Percentiles rank a stretch among this genome's conserved stretches.
These are phyloP conservation scores for Cercophora samala DNA, from an alignment of 495 filamentous ascomycete species.

Conservation along the genomic window DNA sequence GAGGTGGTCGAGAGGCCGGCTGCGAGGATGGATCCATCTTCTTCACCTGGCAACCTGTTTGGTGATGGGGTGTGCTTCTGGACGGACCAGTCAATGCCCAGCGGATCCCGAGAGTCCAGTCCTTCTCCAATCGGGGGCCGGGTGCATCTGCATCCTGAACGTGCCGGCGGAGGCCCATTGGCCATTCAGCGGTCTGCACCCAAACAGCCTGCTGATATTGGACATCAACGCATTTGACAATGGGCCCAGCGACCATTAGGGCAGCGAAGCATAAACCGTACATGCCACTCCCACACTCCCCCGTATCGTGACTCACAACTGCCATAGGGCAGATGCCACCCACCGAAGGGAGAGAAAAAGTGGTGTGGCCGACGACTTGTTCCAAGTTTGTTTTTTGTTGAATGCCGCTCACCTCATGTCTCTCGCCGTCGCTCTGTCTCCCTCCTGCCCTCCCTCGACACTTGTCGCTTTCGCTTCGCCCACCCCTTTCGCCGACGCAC, in stretches of 20 bases:
- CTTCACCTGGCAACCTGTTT: slow-evolving; percentile 23
- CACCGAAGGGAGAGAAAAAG: slow-evolving; percentile 16
- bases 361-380: neutral
- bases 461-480: slow-evolving; percentile 15
- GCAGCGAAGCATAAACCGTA: slow-evolving; percentile 38
- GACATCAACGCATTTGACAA: slow-evolving; percentile 47
- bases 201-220: slow-evolving; percentile 41
- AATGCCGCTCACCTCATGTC: slow-evolving; percentile 10
- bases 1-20: neutral
- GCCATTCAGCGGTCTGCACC: slow-evolving; percentile 33
- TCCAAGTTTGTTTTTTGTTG: neutral
- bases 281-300: slow-evolving; percentile 27
- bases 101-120: slow-evolving; percentile 6
- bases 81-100: slow-evolving; percentile 8
- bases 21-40: slow-evolving; percentile 5
- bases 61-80: slow-evolving; percentile 15
- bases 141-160: slow-evolving; percentile 35
- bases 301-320: slow-evolving; percentile 36
- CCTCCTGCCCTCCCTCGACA: neutral
- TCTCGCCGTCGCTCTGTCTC: neutral
- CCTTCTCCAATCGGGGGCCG: slow-evolving; percentile 39
- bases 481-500: slow-evolving; percentile 6
- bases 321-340: slow-evolving; percentile 16
- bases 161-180: slow-evolving; percentile 35
- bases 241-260: slow-evolving; percentile 32